Conservation (phyloP, 2,329 filamentous ascomycete species). For the Verticillium klebahnii region DNA sequence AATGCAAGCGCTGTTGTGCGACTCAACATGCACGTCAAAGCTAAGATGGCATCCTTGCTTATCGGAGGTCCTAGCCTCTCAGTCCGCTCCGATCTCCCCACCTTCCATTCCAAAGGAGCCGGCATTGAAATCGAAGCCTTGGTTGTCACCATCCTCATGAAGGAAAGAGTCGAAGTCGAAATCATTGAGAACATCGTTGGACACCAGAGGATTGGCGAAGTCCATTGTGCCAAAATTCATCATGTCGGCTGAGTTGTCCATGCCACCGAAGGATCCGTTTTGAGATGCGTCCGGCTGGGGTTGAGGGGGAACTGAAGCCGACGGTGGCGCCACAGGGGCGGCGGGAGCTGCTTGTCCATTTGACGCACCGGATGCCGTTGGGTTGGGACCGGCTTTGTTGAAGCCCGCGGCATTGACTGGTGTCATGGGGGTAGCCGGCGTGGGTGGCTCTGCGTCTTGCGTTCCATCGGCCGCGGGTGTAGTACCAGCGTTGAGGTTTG, state of each 20-base stretch:
- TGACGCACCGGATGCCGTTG: constrained; percentile 26
- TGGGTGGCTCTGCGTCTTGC: constrained; percentile 52
- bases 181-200: constrained; percentile 56
- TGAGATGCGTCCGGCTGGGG: constrained; percentile 44
- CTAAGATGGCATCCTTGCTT: not conserved
- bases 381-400: constrained; percentile 38
- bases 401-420: constrained; percentile 49
- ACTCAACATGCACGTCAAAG: not conserved
- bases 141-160: constrained; percentile 46
- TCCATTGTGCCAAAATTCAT: constrained; percentile 46
- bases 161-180: constrained; percentile 67
- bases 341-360: constrained; percentile 21
- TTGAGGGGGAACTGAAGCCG: constrained; percentile 38
- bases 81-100: constrained; percentile 56
- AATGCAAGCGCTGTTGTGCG: not conserved
- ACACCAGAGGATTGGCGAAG: constrained; percentile 49
- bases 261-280: constrained; percentile 30
- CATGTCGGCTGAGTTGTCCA: constrained; percentile 34
- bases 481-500: constrained; percentile 46
- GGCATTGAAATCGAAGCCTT: constrained; percentile 50
- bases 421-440: constrained; percentile 61
- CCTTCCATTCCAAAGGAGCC: constrained; percentile 50
- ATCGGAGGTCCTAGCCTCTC: constrained; percentile 11
- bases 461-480: constrained; percentile 54
- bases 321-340: constrained; percentile 27